Conservation (phyloP, 352 stramenopile species). For the Globisporangium ultimum region DNA sequence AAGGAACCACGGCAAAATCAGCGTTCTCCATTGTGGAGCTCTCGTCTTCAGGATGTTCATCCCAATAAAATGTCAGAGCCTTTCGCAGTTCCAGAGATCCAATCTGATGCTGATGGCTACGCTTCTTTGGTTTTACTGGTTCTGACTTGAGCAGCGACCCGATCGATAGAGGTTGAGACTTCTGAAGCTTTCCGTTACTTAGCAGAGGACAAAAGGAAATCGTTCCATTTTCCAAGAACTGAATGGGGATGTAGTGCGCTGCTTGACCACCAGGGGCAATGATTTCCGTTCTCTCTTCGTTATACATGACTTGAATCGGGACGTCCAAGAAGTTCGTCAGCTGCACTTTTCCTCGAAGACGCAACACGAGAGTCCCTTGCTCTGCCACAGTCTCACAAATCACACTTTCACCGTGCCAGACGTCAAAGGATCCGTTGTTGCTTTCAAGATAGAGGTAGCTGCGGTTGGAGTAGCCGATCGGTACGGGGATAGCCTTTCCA, state of each 20-base stretch:
- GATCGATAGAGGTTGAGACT: conserved; percentile 58
- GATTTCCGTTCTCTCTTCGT: conserved; percentile 49
- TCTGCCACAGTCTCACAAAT: conserved; percentile 86
- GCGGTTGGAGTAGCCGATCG: conserved; percentile 83
- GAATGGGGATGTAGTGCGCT: conserved; percentile 77
- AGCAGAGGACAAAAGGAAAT: conserved; percentile 76
- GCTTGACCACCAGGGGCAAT: conserved; percentile 40
- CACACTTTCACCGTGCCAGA: conserved; percentile 75
- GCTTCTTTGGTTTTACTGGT: conserved; percentile 22
- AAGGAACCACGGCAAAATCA: conserved; percentile 23
- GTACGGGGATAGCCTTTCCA: conserved; percentile 75
- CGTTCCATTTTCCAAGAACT: conserved; percentile 65
- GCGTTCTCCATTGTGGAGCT: conserved; percentile 8
- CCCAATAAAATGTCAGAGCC: conserved; percentile 78
- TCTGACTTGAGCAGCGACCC: conserved; percentile 42
- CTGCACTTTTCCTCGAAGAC: conserved; percentile 75
- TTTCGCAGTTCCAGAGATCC: conserved; percentile 58
- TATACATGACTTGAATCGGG: conserved; percentile 77
- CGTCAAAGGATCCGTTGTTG: conserved; percentile 48
- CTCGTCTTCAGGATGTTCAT: conserved; percentile 25
- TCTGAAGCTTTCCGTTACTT: conserved; percentile 51
- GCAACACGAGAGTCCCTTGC: conserved; percentile 77
- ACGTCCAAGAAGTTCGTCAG: conserved; percentile 71
- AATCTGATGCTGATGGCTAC: conserved; percentile 36
- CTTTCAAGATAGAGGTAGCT: conserved; percentile 83